Conservation (phyloP, 2,329 filamentous ascomycete species). For the Arthrobotrys pseudoclavata region DNA sequence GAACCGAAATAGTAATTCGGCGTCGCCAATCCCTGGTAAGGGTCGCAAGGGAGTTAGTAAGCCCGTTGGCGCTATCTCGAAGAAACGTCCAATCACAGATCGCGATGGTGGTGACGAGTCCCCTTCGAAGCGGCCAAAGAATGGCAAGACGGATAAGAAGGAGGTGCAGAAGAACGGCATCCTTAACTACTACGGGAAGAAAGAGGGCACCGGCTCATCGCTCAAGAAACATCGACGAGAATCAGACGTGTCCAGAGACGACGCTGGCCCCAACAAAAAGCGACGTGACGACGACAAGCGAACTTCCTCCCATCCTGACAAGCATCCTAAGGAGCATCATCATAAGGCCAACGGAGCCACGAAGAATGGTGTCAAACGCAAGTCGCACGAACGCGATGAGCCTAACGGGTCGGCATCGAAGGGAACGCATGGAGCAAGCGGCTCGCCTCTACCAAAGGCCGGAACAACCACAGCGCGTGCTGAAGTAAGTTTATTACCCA, state of each 20-base stretch:
- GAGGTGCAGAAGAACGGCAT: conserved; percentile 58
- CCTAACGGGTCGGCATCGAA: conserved; percentile 38
- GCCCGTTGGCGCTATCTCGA: conserved; percentile 50
- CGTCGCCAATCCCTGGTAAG: conserved; percentile 54
- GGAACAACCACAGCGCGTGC: conserved; percentile 45
- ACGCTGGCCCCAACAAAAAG: conserved; percentile 48
- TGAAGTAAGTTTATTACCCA: conserved; percentile 40
- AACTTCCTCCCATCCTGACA: conserved; percentile 28
- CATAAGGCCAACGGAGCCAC: conserved; percentile 44
- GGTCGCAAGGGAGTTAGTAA: conserved; percentile 52
- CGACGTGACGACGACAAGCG: conserved; percentile 49
- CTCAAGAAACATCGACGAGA: conserved; percentile 52
- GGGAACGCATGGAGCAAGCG: conserved; percentile 29
- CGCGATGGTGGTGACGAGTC: conserved; percentile 57
- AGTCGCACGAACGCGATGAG: conserved; percentile 44
- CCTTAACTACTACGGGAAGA: conserved; percentile 51
- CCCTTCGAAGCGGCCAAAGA: conserved; percentile 58
- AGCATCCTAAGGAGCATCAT: conserved; percentile 36
- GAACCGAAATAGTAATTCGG: conserved; percentile 58
- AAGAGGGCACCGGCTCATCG: conserved; percentile 45
- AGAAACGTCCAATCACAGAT: conserved; percentile 57
- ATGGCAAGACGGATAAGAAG: conserved; percentile 56
- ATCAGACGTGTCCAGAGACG: conserved; percentile 50
- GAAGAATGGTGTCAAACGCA: conserved; percentile 53
- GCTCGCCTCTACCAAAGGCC: conserved; percentile 37